Evolutionary conservation across 768 basidiomycete species (phyloP), one percentile per base, ranked within the genome.

Genomic region (Trametes cingulata): DNA sequence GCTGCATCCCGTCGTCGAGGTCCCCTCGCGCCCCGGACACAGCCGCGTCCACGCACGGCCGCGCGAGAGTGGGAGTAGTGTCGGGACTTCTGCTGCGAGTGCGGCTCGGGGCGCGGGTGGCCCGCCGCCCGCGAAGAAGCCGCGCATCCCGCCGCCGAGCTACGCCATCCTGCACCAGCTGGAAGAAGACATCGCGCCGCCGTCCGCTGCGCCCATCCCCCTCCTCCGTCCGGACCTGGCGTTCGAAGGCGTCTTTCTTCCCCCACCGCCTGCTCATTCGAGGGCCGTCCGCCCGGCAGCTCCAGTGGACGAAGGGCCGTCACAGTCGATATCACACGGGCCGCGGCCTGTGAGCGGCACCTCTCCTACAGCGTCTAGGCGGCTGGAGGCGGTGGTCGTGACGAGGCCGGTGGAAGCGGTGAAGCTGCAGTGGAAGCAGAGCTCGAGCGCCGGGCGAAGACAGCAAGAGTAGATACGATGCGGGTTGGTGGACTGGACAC

Each of bases 121-220:
- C n/a, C n/a, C 29, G 35, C 35, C 24, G 2, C 35, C 54, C 13
- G 36, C 54, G 39, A 49, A 41, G 47, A 57, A 57, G 15, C n/a
- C 27, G 27, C 47, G 39, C 36, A 49, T 57, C 25, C 56, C 39
- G 7, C 56, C 56, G 10, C 56, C 56, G 39, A 57, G 56, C 56
- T 57, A 57, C 29, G 56, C 56, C 17, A 45, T 57, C 19, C 37
- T 57, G 37, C 41, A 57, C 48, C 56, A 57, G 24, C 25, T 57
- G 4, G 56, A 57, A n/a, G 37, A 57, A 27, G 56, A 57, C 37
- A 49, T 57, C 25, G 17, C 39, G 15, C 17, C 3, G 47, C 46
- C 56, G 39, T 57, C 56, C 19, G 47, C 22, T 6, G 47, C 36
- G 17, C 56, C 56, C 2, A 17, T 57, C 10, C 56, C 56, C 17